Evolutionary conservation across 2,329 filamentous ascomycete species (phyloP), one percentile per base, ranked within the genome.

Genomic region (Ascocoryne sarcoides): DNA sequence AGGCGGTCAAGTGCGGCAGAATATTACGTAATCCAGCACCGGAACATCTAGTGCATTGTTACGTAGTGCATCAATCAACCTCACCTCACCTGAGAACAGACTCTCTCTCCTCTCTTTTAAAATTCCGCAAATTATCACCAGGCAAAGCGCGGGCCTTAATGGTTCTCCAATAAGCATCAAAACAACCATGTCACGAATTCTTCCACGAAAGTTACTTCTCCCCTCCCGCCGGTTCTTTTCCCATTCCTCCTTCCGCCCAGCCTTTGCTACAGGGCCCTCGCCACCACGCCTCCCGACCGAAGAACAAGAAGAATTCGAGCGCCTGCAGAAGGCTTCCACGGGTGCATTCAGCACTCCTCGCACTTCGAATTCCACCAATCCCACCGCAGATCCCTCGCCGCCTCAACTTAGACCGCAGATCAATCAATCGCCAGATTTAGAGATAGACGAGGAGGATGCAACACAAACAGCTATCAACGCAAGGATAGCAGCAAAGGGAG

Each of bases 261-360:
- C 57, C 50, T 75, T 72, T 63, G 60, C 64, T 40, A 56, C 66
- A 14, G 68, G 69, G 10, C 85, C 90, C 17, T 66, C 85, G 5
- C 92, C 92, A 12, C 89, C 87, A 0, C 84, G 87, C 36, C 84
- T 96, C 9, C 87, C 90, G 5, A 79, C 87, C 55, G 79, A 85
- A 62, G 82, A 95, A 53, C 89, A 95, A 68, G 85, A 88, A 60
- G 76, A 93, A 50, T 95, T 92, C 61, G 89, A 95, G 64, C 74
- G 79, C 31, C 81, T 96, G 3, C 88, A 95, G 60, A 76, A 76
- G 52, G 70, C 72, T 59, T 94, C 68, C 51, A 93, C 77, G 49
- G 86, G 73, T 48, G 92, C 65, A 47, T 95, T 76, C 65, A 92
- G 68, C 66, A 92, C 75, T 54, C 82, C 67, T 15, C 54, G 48